Conservation (phyloP, 371 early-diverging fungal genomes). For the Phascolomyces articulosus region DNA sequence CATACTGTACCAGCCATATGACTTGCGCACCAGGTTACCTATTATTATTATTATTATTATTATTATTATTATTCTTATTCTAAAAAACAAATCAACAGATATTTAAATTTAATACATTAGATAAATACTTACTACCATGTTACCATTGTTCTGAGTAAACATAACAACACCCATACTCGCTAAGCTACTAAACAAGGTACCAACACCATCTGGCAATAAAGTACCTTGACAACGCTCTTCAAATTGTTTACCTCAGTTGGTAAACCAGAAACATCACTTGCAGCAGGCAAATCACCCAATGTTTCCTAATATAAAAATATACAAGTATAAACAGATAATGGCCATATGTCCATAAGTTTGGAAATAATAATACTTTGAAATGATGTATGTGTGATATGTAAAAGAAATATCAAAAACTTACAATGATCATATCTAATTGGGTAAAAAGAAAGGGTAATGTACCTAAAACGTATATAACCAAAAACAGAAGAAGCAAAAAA, state of each 20-base stretch:
- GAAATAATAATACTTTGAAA: no score
- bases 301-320: neutral
- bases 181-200: conserved; percentile 47
- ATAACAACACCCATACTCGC: conserved; percentile 58
- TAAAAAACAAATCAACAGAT: no score
- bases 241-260: conserved; percentile 55
- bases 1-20: conserved; percentile 57
- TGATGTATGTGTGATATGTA: no score
- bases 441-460: conserved; percentile 59
- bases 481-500: no score
- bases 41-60: no score
- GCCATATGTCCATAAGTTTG: no score
- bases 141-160: conserved; percentile 63
- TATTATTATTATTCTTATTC: no score
- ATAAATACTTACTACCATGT: conserved; percentile 26
- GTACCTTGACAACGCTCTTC: conserved; percentile 62
- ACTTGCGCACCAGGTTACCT: conserved; percentile 60
- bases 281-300: conserved; percentile 63
- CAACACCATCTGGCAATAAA: conserved; percentile 58
- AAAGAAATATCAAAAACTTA: no score
- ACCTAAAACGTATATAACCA: no score
- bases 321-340: no score
- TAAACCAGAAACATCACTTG: conserved; percentile 59
- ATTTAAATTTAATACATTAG: no score
- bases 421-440: conserved; percentile 39